Conservation (phyloP, 1,284 basidiomycete genomes). For the Boletus smithii region DNA sequence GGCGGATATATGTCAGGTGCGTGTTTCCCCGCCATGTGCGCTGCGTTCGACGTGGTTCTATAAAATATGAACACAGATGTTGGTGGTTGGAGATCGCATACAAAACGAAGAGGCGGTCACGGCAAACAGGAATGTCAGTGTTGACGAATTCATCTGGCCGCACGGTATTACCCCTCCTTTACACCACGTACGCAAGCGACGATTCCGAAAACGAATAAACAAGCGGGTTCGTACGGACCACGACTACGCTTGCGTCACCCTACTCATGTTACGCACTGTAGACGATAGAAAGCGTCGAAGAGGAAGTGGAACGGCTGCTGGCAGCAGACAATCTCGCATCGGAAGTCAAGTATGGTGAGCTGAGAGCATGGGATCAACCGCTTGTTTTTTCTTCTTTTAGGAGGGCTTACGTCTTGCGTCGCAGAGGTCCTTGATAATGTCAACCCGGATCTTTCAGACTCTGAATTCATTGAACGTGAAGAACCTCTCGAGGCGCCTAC, state of each 20-base stretch:
- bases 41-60: conserved; percentile 11
- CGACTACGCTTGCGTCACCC: background rate
- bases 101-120: conserved; percentile 61
- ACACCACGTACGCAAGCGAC: conserved; percentile 85
- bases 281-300: conserved; percentile 96
- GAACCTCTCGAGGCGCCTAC: conserved; percentile 60
- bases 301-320: conserved; percentile 90
- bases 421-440: conserved; percentile 79
- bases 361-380: background rate
- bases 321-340: conserved; percentile 83
- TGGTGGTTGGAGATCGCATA: conserved; percentile 80
- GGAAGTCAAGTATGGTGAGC: conserved; percentile 72
- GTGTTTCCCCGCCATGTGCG: conserved; percentile 12
- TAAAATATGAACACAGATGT: conserved; percentile 57
- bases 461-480: conserved; percentile 75
- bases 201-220: conserved; percentile 90
- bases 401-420: background rate
- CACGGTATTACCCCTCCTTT: conserved; percentile 96
- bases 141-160: conserved; percentile 97
- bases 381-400: background rate
- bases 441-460: conserved; percentile 83
- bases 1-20: conserved; percentile 94
- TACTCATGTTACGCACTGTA: conserved; percentile 31
- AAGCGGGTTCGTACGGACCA: conserved; percentile 53
- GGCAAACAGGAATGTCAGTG: conserved; percentile 70